These are phyloP conservation scores for Secale cereale DNA, from an alignment of 176 grass and related monocot species.

Conservation along the genomic window DNA sequence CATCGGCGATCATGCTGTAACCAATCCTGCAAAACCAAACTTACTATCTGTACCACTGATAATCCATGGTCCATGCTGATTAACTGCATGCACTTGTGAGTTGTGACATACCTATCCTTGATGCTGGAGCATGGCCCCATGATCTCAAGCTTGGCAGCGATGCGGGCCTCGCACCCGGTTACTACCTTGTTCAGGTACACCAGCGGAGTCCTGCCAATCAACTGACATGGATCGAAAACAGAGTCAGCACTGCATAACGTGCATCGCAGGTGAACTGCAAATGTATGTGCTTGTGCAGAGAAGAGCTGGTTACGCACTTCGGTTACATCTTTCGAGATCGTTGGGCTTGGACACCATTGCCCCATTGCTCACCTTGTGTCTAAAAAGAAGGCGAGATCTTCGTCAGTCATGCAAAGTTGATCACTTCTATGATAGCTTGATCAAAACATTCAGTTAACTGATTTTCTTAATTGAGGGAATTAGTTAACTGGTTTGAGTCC, in stretches of 20 bases:
- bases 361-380: constrained; percentile 15
- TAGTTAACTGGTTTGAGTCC: too few relatives aligned
- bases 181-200: constrained; percentile 73
- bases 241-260: background rate
- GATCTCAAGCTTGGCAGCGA: constrained; percentile 68
- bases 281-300: background rate
- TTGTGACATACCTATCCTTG: constrained; percentile 64
- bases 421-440: background rate
- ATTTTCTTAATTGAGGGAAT: too few relatives aligned
- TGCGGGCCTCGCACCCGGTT: constrained; percentile 28
- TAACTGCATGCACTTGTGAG: background rate
- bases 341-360: background rate
- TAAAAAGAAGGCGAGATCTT: background rate
- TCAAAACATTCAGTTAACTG: background rate
- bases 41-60: background rate
- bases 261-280: background rate
- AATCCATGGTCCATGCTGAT: background rate
- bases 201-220: constrained; percentile 69
- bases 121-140: constrained; percentile 85
- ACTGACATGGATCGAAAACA: constrained; percentile 7
- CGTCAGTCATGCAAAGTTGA: background rate
- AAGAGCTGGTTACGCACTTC: constrained; percentile 15
- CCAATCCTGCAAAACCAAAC: constrained; percentile 48
- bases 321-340: constrained; percentile 64
- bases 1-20: constrained; percentile 72